These are phyloP conservation scores for Coemansia sp. DNA, from an alignment of 192 early-diverging fungal genomes.

Conservation along the genomic window DNA sequence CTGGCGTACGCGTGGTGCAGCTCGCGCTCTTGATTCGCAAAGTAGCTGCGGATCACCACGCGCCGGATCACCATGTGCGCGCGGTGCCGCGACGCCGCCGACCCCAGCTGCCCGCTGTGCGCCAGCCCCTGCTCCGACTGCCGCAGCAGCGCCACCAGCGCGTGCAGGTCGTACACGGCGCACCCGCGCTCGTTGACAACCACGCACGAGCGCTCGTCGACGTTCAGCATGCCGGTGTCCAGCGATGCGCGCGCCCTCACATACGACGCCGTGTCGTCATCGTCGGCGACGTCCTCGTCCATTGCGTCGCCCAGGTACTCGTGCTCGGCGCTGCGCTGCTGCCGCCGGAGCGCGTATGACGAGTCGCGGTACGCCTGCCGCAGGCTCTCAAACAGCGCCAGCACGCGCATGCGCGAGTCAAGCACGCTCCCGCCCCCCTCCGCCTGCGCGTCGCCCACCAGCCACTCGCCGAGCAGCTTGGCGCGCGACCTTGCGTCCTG, in stretches of 20 bases:
- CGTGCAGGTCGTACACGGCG: conserved; percentile 68
- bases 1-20: conserved; percentile 66
- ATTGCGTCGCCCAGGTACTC: conserved; percentile 22
- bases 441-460: conserved; percentile 35
- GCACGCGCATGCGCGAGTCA: conserved; percentile 47
- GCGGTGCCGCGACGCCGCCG: conserved; percentile 47
- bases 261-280: conserved; percentile 10
- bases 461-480: conserved; percentile 48
- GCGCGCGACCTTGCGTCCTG: conserved; percentile 48
- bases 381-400: conserved; percentile 42
- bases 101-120: conserved; percentile 47
- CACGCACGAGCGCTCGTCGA: conserved; percentile 55
- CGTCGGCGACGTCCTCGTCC: conserved; percentile 20
- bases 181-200: conserved; percentile 61
- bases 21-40: conserved; percentile 72
- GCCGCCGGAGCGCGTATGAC: conserved; percentile 11
- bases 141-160: conserved; percentile 62
- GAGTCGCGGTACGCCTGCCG: conserved; percentile 48
- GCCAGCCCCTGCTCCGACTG: conserved; percentile 48
- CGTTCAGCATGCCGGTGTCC: conserved; percentile 69
- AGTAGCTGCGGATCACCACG: conserved; percentile 66
- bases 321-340: conserved; percentile 23
- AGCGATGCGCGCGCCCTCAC: conserved; percentile 59
- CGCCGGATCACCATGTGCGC: conserved; percentile 59
- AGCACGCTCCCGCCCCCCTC: conserved; percentile 6